Conservation (phyloP, 2,329 filamentous ascomycete genomes). For the Lachnellula hyalina region DNA sequence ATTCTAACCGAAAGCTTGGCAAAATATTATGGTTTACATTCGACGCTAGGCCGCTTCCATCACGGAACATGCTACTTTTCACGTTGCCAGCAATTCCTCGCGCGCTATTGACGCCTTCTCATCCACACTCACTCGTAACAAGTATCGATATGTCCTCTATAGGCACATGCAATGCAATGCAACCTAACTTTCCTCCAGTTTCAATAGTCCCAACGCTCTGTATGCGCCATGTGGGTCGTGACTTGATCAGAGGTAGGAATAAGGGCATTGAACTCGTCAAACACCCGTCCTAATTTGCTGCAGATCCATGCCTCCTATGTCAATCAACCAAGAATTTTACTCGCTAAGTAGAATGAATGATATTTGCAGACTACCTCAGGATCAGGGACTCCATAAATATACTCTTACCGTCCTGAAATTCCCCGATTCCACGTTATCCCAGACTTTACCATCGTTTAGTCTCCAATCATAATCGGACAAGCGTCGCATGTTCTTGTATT, state of each 20-base stretch:
- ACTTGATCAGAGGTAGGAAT: constrained; percentile 5
- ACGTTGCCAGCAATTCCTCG: too few species aligned
- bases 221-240: not conserved
- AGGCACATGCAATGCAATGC: not conserved
- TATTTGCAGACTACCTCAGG: not conserved
- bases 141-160: not conserved
- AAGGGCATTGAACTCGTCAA: constrained; percentile 18
- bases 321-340: not conserved
- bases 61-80: too few species aligned
- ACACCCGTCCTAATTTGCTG: too few species aligned
- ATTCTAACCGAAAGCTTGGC: too few species aligned
- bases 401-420: too few species aligned
- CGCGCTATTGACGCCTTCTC: too few species aligned
- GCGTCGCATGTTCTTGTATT: not conserved
- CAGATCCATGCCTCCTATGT: not conserved
- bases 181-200: not conserved
- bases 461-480: not conserved
- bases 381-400: not conserved
- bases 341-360: too few species aligned
- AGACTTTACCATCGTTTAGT: not conserved
- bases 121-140: not conserved
- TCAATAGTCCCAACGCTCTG: not conserved
- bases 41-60: too few species aligned
- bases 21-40: too few species aligned
- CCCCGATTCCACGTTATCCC: too few species aligned